phyloP scores from a whole-genome alignment of 352 stramenopile genomes.

The Globisporangium nodosum region DNA sequence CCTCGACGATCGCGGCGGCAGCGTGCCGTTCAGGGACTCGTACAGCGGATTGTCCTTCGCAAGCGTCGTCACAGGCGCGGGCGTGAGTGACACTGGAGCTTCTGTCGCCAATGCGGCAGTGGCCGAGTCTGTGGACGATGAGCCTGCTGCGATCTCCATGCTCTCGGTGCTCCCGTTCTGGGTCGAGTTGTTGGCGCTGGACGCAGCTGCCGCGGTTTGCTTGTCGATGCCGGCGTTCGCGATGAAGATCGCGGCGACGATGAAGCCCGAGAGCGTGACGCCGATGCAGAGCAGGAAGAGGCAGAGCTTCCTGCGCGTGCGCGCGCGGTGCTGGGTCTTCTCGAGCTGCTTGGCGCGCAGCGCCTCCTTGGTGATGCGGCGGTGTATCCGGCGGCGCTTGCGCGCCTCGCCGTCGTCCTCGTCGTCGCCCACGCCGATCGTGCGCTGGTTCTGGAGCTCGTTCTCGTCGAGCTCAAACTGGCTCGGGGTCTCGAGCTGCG shows the following conservation, averaged over 20 bases:
- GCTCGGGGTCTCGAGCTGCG: slow-evolving; percentile 18
- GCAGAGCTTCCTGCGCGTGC: slow-evolving; percentile 51
- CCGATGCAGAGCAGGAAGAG: slow-evolving; percentile 54
- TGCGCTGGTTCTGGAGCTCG: slow-evolving; percentile 10
- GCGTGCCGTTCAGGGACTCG: slow-evolving; percentile 12
- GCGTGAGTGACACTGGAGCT: slow-evolving; percentile 4
- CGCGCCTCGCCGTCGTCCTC: slow-evolving; percentile 36
- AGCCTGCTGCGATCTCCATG: not conserved
- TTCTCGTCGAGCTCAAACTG: slow-evolving; percentile 6
- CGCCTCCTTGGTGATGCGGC: slow-evolving; percentile 49
- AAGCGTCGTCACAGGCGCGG: slow-evolving; percentile 10
- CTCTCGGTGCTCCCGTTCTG: slow-evolving; percentile 12
- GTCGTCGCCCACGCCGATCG: slow-evolving; percentile 14
- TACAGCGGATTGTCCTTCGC: slow-evolving; percentile 12
- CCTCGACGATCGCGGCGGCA: slow-evolving; percentile 11
- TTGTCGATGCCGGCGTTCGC: slow-evolving; percentile 38
- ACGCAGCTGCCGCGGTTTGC: slow-evolving; percentile 13
- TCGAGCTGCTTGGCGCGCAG: slow-evolving; percentile 47
- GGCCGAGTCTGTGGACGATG: not conserved
- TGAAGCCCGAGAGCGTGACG: slow-evolving; percentile 53
- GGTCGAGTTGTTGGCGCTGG: slow-evolving; percentile 10
- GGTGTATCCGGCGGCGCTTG: slow-evolving; percentile 38
- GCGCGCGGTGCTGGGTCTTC: slow-evolving; percentile 46
- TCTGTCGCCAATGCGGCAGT: slow-evolving; percentile 1
- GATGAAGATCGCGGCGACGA: slow-evolving; percentile 53